A percentile compares a stretch with the other conserved stretches of the same genome.
These are phyloP conservation scores for Lineolata rhizophorae DNA, from an alignment of 495 filamentous ascomycete species.

Conservation along the genomic window DNA sequence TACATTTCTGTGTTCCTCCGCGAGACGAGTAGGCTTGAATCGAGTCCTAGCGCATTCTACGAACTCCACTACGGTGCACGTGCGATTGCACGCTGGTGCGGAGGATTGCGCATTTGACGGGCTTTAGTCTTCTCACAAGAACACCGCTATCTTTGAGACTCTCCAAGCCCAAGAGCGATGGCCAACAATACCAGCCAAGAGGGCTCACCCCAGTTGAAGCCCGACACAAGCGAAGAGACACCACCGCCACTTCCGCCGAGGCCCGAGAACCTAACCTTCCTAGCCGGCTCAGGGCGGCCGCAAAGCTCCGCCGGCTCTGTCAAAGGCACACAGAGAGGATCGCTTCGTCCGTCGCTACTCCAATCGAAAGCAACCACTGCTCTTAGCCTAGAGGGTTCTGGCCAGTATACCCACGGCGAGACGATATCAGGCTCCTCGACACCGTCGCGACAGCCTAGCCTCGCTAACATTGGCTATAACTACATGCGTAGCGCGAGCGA, in stretches of 20 bases:
- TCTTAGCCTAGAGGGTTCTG: constrained; percentile 54
- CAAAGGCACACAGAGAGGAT: constrained; percentile 6
- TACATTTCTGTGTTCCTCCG: too few species aligned
- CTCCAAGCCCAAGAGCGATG: too few species aligned
- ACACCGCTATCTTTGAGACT: too few species aligned
- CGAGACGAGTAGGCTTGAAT: too few species aligned
- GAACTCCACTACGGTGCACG: too few species aligned
- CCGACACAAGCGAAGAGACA: constrained; percentile 5
- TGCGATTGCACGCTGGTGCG: too few species aligned
- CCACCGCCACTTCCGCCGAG: constrained; percentile 51
- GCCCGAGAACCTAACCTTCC: constrained; percentile 19
- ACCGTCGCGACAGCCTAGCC: constrained; percentile 15
- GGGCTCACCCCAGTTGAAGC: too few species aligned
- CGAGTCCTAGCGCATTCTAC: too few species aligned
- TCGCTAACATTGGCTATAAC: constrained; percentile 25
- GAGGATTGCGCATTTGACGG: too few species aligned
- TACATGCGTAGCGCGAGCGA: constrained; percentile 33
- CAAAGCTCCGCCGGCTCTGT: constrained; percentile 6
- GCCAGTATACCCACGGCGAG: constrained; percentile 47
- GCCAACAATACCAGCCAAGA: too few species aligned
- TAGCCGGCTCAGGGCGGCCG: constrained; percentile 23
- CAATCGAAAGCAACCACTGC: constrained; percentile 67
- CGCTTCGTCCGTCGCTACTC: constrained; percentile 22
- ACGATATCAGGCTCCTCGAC: constrained; percentile 18
- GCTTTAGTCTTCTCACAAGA: too few species aligned